Percentiles rank a stretch among this genome's conserved stretches.
These are phyloP conservation scores for Pythium folliculosum DNA, from an alignment of 352 stramenopile genomes.

Conservation along the genomic window DNA sequence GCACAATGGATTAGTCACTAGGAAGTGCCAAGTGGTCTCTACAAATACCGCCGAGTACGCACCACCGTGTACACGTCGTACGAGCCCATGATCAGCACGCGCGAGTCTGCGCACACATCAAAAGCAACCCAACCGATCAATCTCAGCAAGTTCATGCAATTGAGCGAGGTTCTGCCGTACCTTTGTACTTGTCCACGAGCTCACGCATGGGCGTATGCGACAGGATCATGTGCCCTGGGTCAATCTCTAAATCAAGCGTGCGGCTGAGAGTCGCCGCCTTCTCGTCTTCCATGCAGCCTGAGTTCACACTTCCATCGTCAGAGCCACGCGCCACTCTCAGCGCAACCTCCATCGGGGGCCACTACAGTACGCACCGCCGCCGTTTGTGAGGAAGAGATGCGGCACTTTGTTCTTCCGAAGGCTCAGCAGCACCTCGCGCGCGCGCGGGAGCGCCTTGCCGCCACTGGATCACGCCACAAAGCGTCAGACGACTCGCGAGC, in stretches of 20 bases:
- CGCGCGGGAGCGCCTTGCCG: constrained; percentile 66
- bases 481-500: not conserved
- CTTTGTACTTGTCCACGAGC: constrained; percentile 60
- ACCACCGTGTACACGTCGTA: constrained; percentile 82
- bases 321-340: not conserved
- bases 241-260: constrained; percentile 60
- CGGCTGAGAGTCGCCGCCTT: constrained; percentile 81
- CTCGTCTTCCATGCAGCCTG: constrained; percentile 78
- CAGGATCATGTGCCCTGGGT: constrained; percentile 77
- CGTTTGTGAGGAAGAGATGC: constrained; percentile 90
- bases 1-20: not conserved
- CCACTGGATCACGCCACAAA: constrained; percentile 33
- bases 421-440: constrained; percentile 64
- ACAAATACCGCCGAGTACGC: not conserved
- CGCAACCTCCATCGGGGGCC: not conserved
- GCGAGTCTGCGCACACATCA: constrained; percentile 45
- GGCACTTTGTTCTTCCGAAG: constrained; percentile 64
- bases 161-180: constrained; percentile 17
- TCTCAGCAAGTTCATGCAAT: constrained; percentile 1
- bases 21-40: not conserved
- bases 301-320: not conserved
- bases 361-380: constrained; percentile 8
- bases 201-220: constrained; percentile 90
- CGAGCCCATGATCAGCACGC: constrained; percentile 88
- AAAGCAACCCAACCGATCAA: not conserved